Evolutionary conservation across 1,284 basidiomycete species (phyloP).

Genomic region (Calocybe gambosa): DNA sequence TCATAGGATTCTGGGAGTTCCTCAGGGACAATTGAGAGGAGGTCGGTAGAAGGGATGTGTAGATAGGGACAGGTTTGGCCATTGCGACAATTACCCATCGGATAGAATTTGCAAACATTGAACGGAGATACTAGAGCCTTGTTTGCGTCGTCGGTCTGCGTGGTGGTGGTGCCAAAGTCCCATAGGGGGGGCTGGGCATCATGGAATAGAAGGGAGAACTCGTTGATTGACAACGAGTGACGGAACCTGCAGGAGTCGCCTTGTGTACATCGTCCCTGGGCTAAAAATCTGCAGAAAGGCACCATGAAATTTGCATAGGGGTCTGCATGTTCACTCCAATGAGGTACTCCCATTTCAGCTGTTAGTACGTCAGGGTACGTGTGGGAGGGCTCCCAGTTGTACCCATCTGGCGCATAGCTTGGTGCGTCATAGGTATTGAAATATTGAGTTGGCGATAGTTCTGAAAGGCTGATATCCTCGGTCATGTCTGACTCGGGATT

Average conservation of each 20-base stretch:
- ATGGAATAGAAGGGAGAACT: conserved; percentile 31
- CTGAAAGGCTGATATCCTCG: not conserved
- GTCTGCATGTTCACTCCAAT: conserved; percentile 36
- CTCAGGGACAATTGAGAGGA: not conserved
- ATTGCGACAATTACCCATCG: conserved; percentile 33
- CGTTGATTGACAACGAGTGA: conserved; percentile 31
- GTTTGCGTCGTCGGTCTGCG: conserved; percentile 1
- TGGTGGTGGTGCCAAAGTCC: conserved; percentile 4
- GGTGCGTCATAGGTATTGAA: not conserved
- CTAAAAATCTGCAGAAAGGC: conserved; percentile 38
- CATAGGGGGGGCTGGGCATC: conserved; percentile 29
- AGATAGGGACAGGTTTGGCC: conserved; percentile 30
- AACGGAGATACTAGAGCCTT: conserved; percentile 7
- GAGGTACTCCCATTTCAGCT: conserved; percentile 17
- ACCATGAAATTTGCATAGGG: conserved; percentile 24
- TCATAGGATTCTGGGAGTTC: conserved; percentile 1
- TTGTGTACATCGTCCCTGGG: conserved; percentile 28
- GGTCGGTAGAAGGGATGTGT: conserved; percentile 20
- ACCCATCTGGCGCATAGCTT: not conserved
- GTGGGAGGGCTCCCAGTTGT: not conserved
- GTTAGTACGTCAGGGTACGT: not conserved
- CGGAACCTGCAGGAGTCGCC: conserved; percentile 28
- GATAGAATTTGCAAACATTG: conserved; percentile 26
- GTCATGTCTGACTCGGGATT: not conserved
- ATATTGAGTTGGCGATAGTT: not conserved